Conservation (phyloP, 768 basidiomycete species). For the Collybia mongolica region DNA sequence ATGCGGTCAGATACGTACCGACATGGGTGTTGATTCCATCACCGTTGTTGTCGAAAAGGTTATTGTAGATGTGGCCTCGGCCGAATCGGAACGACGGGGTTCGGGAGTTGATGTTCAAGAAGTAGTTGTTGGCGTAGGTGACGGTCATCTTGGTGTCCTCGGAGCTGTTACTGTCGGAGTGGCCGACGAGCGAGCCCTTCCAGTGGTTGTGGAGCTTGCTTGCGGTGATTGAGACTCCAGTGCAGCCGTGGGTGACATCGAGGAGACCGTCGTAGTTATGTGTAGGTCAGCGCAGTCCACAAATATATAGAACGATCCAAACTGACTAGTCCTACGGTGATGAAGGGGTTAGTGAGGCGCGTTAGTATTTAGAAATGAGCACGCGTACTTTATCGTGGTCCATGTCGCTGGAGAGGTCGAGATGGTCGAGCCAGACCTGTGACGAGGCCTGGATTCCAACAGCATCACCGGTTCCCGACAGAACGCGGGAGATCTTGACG, state of each 20-base stretch:
- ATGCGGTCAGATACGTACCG: conserved; percentile 17
- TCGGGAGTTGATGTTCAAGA: conserved; percentile 40
- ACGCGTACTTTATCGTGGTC: conserved; percentile 39
- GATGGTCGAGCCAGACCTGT: conserved; percentile 46
- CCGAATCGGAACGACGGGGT: conserved; percentile 47
- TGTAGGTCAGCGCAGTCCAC: not conserved
- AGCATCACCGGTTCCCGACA: conserved; percentile 43
- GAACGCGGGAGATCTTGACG: conserved; percentile 46
- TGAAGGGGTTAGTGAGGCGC: not conserved
- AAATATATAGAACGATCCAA: not conserved
- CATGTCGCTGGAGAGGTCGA: conserved; percentile 42
- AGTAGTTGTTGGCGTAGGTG: conserved; percentile 43
- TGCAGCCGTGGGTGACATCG: conserved; percentile 43
- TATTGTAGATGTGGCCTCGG: conserved; percentile 46
- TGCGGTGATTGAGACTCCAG: conserved; percentile 40
- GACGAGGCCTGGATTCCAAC: conserved; percentile 39
- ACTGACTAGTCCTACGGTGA: conserved; percentile 26
- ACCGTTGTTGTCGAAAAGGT: conserved; percentile 39
- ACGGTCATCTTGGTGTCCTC: conserved; percentile 40
- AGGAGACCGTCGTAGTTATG: conserved; percentile 42
- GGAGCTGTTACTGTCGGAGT: conserved; percentile 40
- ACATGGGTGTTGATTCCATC: conserved; percentile 44
- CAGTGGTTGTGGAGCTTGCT: conserved; percentile 43
- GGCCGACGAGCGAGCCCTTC: conserved; percentile 43
- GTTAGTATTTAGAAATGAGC: not conserved